Evolutionary conservation across 2,329 filamentous ascomycete species (phyloP).

Genomic region (Leptodontidium sp.): DNA sequence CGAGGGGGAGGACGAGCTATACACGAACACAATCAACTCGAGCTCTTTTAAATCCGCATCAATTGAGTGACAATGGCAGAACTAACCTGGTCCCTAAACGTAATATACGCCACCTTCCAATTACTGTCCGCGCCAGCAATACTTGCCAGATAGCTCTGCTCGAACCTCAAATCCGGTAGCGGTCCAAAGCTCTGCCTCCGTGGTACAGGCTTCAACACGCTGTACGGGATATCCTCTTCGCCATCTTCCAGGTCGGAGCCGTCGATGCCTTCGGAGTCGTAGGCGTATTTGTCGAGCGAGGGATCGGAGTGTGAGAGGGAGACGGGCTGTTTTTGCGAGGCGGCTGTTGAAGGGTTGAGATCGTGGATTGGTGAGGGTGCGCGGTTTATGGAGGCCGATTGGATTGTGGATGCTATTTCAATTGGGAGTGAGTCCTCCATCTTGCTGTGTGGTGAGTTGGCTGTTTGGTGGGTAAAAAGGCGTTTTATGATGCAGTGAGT

Average conservation of each 20-base stretch:
- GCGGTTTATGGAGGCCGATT: constrained; percentile 79
- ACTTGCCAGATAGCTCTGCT: constrained; percentile 96
- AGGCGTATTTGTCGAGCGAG: constrained; percentile 46
- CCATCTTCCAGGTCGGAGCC: constrained; percentile 55
- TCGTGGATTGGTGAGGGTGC: constrained; percentile 78
- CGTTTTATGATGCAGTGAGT: neutral
- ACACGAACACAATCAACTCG: constrained; percentile 15
- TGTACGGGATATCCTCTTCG: constrained; percentile 74
- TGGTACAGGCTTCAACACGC: constrained; percentile 63
- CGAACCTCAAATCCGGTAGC: constrained; percentile 91
- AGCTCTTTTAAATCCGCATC: neutral
- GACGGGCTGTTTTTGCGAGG: constrained; percentile 71
- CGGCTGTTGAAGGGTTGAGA: constrained; percentile 80
- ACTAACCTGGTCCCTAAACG: constrained; percentile 83
- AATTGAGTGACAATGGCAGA: neutral
- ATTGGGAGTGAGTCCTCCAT: constrained; percentile 55
- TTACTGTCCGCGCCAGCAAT: constrained; percentile 81
- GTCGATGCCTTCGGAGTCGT: constrained; percentile 50
- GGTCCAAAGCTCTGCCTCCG: constrained; percentile 64
- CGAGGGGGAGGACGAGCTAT: constrained; percentile 83
- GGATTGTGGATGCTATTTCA: constrained; percentile 80
- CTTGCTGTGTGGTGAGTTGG: constrained; percentile 23
- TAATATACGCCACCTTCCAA: constrained; percentile 85
- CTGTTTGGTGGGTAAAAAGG: neutral
- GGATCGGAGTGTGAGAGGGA: constrained; percentile 46